phyloP scores from a whole-genome alignment of 306 rosid species.

The Citrullus colocynthis region DNA sequence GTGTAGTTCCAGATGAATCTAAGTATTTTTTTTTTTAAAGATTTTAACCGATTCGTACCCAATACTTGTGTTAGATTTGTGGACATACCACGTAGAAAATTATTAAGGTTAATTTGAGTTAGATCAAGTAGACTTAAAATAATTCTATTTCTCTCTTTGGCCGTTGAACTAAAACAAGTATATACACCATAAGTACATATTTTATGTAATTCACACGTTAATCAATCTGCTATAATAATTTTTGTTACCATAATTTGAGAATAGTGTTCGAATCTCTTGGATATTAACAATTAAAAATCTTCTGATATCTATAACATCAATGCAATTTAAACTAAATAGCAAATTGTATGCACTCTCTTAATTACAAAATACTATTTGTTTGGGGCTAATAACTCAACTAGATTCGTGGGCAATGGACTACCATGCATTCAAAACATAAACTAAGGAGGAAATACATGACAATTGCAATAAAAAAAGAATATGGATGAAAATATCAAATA shows the following conservation, averaged over 20 bases:
- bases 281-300: not conserved
- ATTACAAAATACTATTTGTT: not conserved
- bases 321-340: not conserved
- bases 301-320: not conserved
- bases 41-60: too few species aligned
- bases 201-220: not conserved
- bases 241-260: not conserved
- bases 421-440: not conserved
- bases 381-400: not conserved
- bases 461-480: not conserved
- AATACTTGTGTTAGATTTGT: too few species aligned
- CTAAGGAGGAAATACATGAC: not conserved
- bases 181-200: too few species aligned
- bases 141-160: too few species aligned
- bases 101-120: too few species aligned
- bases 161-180: too few species aligned
- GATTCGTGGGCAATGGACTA: not conserved
- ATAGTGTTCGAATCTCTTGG: not conserved
- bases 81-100: too few species aligned
- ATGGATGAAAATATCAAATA: not conserved
- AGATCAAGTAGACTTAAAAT: too few species aligned
- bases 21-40: too few species aligned
- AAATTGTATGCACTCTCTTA: not conserved
- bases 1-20: too few species aligned
- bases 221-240: not conserved